These are phyloP conservation scores for Aegilops speltoides DNA, from an alignment of 176 grass and related monocot species.

Conservation along the genomic window DNA sequence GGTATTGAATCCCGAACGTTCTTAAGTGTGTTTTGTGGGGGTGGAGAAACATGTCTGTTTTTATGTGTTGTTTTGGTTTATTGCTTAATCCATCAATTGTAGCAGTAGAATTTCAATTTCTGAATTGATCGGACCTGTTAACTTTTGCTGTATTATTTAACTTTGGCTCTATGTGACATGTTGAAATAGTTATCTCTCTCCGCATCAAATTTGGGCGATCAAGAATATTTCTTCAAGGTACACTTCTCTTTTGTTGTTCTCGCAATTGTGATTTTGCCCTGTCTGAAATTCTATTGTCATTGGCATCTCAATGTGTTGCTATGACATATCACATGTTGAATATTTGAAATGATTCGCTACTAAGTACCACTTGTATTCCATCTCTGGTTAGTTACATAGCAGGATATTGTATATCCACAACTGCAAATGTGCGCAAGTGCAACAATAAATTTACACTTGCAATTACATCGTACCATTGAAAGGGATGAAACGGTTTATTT, in stretches of 20 bases:
- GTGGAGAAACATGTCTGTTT: not conserved
- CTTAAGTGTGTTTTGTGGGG: not conserved
- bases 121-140: not conserved
- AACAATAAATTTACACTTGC: not conserved
- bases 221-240: constrained; percentile 73
- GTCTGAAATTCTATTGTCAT: constrained; percentile 13
- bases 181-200: constrained; percentile 80
- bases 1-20: not conserved
- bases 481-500: not conserved
- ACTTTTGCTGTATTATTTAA: constrained; percentile 20
- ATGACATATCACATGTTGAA: not conserved
- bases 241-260: constrained; percentile 23
- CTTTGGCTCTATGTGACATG: constrained; percentile 21
- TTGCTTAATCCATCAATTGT: not conserved
- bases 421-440: not conserved
- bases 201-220: constrained; percentile 72
- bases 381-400: not conserved
- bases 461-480: constrained; percentile 3
- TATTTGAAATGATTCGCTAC: constrained; percentile 20
- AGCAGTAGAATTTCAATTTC: constrained; percentile 7
- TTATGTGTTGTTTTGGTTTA: constrained; percentile 18
- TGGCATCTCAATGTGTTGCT: constrained; percentile 12
- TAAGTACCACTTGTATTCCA: not conserved
- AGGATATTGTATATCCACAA: not conserved
- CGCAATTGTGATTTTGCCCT: constrained; percentile 18